These are phyloP conservation scores for Onygenales sp. DNA, from an alignment of 2,329 filamentous ascomycete species.

Conservation along the genomic window DNA sequence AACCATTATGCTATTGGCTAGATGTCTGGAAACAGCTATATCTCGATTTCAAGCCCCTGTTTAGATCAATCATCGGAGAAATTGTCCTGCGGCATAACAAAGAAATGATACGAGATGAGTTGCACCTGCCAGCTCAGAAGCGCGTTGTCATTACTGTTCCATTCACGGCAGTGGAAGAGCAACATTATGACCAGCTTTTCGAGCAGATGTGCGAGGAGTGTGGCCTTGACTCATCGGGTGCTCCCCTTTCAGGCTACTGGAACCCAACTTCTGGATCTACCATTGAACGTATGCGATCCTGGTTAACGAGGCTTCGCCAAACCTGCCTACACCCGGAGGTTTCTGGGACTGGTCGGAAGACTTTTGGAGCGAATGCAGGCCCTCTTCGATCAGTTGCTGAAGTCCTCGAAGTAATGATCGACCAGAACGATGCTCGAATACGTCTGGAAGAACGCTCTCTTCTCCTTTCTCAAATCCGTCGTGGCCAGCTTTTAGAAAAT, in stretches of 20 bases:
- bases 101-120: slow-evolving; percentile 64
- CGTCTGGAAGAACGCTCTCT: slow-evolving; percentile 59
- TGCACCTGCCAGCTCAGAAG: slow-evolving; percentile 71
- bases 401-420: slow-evolving; percentile 84
- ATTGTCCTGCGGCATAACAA: slow-evolving; percentile 84
- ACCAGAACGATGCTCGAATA: slow-evolving; percentile 62
- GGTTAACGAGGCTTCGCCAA: slow-evolving; percentile 69
- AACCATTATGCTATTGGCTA: slow-evolving; percentile 60
- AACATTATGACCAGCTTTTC: slow-evolving; percentile 72
- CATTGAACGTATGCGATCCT: slow-evolving; percentile 66
- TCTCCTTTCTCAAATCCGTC: slow-evolving; percentile 53
- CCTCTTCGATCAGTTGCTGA: slow-evolving; percentile 74
- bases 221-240: slow-evolving; percentile 55
- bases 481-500: slow-evolving; percentile 73
- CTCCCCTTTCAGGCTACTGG: slow-evolving; percentile 54
- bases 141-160: slow-evolving; percentile 81
- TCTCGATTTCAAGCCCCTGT: slow-evolving; percentile 50
- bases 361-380: slow-evolving; percentile 54
- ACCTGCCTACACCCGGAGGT: slow-evolving; percentile 81
- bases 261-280: slow-evolving; percentile 47
- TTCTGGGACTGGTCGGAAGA: slow-evolving; percentile 55
- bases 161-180: slow-evolving; percentile 82
- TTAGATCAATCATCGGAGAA: slow-evolving; percentile 58
- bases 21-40: slow-evolving; percentile 61
- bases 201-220: slow-evolving; percentile 64